These are phyloP conservation scores for Apiotrichum gracile DNA, from an alignment of 1,284 basidiomycete species.

Conservation along the genomic window DNA sequence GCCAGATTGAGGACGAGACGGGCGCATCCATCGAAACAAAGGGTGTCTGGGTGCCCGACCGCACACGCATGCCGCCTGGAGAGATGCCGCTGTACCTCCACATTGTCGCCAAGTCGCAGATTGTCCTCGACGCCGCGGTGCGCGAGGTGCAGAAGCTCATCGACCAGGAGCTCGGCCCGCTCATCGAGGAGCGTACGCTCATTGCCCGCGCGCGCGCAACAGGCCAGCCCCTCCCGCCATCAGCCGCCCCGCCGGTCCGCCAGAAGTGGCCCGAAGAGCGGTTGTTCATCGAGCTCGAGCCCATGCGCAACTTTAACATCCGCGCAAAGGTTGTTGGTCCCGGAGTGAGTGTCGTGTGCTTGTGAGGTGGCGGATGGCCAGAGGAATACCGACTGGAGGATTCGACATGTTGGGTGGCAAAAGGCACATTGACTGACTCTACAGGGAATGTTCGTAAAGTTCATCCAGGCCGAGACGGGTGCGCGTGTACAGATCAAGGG, in stretches of 20 bases:
- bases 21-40: slow-evolving; percentile 85
- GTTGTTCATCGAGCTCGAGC: slow-evolving; percentile 77
- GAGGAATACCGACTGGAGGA: neutral
- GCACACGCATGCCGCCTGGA: slow-evolving; percentile 76
- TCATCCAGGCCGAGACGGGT: slow-evolving; percentile 92
- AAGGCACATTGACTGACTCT: neutral
- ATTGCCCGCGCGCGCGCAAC: slow-evolving; percentile 45
- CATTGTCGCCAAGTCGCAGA: slow-evolving; percentile 74
- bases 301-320: slow-evolving; percentile 92
- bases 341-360: slow-evolving; percentile 53
- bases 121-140: slow-evolving; percentile 72
- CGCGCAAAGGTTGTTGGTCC: slow-evolving; percentile 96
- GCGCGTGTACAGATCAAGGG: slow-evolving; percentile 99
- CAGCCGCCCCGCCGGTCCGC: slow-evolving; percentile 28
- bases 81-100: slow-evolving; percentile 94
- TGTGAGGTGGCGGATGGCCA: neutral
- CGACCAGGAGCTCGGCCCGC: slow-evolving; percentile 72
- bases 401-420: too few relatives aligned
- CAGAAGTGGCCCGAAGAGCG: slow-evolving; percentile 97
- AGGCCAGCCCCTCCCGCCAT: slow-evolving; percentile 30
- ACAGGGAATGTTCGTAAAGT: slow-evolving; percentile 94
- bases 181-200: slow-evolving; percentile 72
- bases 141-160: slow-evolving; percentile 81
- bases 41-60: slow-evolving; percentile 90
- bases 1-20: slow-evolving; percentile 78